A percentile compares a stretch with the other conserved stretches of the same genome.
Evolutionary conservation across 1,139 yeast species (phyloP).

Genomic region (Petasospora fabianii): DNA sequence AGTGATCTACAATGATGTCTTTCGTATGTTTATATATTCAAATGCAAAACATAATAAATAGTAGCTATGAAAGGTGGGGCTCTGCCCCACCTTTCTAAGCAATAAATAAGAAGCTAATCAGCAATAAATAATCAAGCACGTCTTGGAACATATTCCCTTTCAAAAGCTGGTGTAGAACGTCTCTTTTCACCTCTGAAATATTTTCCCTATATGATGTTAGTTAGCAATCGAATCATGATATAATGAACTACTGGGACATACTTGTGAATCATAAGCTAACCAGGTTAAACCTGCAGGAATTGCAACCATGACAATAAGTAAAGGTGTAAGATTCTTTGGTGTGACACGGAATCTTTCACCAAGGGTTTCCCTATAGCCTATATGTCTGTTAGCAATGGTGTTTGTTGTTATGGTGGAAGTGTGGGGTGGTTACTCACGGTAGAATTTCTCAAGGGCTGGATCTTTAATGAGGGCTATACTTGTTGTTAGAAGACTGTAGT

Average conservation of each 20-base stretch:
- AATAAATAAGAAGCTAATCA: constrained; percentile 9
- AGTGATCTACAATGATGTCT: too few species aligned
- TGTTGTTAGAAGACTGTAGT: constrained; percentile 4
- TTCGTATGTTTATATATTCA: too few species aligned
- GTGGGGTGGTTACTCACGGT: constrained; percentile 18
- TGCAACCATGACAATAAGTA: constrained; percentile 16
- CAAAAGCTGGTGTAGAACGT: constrained; percentile 22
- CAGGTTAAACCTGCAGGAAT: constrained; percentile 22
- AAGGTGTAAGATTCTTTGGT: constrained; percentile 20
- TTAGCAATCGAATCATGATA: not conserved
- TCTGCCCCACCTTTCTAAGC: too few species aligned
- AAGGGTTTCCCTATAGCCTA: constrained; percentile 23
- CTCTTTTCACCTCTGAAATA: constrained; percentile 22
- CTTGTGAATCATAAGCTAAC: constrained; percentile 22
- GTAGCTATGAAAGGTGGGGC: too few species aligned
- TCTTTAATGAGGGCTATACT: constrained; percentile 21
- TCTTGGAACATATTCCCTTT: constrained; percentile 22
- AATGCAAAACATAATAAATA: too few species aligned
- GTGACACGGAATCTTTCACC: constrained; percentile 23
- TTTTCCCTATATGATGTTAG: constrained; percentile 16
- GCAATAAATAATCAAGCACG: not conserved
- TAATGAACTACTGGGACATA: constrained; percentile 1
- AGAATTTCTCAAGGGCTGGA: constrained; percentile 25
- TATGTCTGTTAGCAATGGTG: not conserved
- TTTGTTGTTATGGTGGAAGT: constrained; percentile 2